Evolutionary conservation across 176 grass and related monocot genomes (phyloP).

Genomic region (Lolium multiflorum): DNA sequence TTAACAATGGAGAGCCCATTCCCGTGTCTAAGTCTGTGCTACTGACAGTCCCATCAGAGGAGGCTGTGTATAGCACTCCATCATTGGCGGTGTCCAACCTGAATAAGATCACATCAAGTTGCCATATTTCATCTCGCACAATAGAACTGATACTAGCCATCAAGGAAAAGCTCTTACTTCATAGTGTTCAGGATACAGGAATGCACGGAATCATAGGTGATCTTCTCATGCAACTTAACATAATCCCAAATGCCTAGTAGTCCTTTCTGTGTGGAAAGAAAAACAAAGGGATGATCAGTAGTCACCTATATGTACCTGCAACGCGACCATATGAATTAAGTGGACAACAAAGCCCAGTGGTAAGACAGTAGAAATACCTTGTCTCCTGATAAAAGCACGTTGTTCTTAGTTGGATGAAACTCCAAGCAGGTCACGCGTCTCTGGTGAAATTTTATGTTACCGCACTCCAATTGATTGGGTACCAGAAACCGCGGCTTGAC

Average conservation of each 20-base stretch:
- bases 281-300: neutral
- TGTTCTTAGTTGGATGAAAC: constrained; percentile 85
- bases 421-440: constrained; percentile 91
- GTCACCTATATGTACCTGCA: neutral
- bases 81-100: constrained; percentile 75
- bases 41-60: constrained; percentile 89
- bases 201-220: constrained; percentile 79
- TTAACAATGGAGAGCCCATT: constrained; percentile 67
- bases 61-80: constrained; percentile 82
- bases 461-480: constrained; percentile 80
- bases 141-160: neutral
- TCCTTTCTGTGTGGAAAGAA: constrained; percentile 71
- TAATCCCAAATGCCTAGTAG: constrained; percentile 93
- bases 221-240: constrained; percentile 86
- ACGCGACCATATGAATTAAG: constrained; percentile 5
- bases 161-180: constrained; percentile 64
- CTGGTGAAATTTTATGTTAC: constrained; percentile 82
- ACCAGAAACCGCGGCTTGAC: constrained; percentile 71
- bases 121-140: neutral
- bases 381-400: constrained; percentile 87
- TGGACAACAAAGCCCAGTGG: neutral
- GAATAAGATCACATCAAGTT: constrained; percentile 34
- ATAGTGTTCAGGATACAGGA: constrained; percentile 92
- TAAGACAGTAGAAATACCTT: constrained; percentile 60
- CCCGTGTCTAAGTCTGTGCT: constrained; percentile 89